These are phyloP conservation scores for Saposhnikovia divaricata DNA, from an alignment of 129 eudicot genomes.

Conservation along the genomic window DNA sequence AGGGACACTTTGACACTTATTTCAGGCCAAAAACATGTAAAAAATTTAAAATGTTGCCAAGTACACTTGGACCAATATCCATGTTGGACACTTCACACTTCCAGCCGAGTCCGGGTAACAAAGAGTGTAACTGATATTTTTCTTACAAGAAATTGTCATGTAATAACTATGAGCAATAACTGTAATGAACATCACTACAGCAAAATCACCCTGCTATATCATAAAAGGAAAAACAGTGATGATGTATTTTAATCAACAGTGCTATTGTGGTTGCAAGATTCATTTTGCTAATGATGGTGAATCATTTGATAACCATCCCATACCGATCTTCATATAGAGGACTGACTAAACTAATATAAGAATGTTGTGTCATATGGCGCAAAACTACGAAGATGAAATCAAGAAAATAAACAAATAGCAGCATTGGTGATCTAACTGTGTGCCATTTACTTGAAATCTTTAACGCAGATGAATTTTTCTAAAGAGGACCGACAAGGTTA, in stretches of 20 bases:
- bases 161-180: not conserved
- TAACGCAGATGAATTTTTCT: too few relatives aligned
- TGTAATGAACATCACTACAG: not conserved
- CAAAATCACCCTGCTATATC: not conserved
- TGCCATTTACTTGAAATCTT: too few relatives aligned
- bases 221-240: not conserved
- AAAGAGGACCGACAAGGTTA: too few relatives aligned
- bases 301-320: not conserved
- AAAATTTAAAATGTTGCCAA: too few relatives aligned
- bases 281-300: not conserved
- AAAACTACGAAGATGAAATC: not conserved
- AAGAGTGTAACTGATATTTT: not conserved
- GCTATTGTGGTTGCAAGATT: not conserved
- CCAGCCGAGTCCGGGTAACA: too few relatives aligned
- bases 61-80: too few relatives aligned
- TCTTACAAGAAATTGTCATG: not conserved
- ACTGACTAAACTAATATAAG: not conserved
- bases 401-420: too few relatives aligned
- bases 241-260: not conserved
- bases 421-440: too few relatives aligned
- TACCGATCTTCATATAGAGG: not conserved
- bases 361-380: not conserved
- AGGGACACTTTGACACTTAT: too few relatives aligned
- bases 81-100: too few relatives aligned
- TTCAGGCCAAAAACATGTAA: too few relatives aligned